Conservation (phyloP, 768 basidiomycete genomes). For the Royoungia palumana region DNA sequence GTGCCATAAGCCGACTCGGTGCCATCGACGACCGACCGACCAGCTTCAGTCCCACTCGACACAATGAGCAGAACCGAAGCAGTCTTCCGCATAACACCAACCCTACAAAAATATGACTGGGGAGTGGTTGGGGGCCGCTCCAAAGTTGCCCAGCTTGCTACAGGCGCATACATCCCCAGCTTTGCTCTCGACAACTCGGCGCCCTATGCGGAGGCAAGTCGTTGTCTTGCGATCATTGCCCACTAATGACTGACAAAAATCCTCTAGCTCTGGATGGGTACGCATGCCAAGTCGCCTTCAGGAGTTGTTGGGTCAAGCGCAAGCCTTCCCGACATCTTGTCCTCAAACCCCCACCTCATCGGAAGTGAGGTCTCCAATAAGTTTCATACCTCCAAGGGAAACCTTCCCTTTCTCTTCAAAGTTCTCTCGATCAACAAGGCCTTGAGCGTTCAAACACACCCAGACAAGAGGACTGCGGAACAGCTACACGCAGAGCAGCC, state of each 20-base stretch:
- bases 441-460: conserved; percentile 89
- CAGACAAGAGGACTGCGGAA: conserved; percentile 80
- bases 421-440: conserved; percentile 87
- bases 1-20: too few relatives aligned
- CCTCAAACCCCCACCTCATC: conserved; percentile 64
- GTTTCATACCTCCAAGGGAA: conserved; percentile 56
- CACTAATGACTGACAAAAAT: conserved; percentile 3
- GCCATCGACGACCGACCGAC: too few relatives aligned
- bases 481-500: conserved; percentile 64
- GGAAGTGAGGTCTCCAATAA: conserved; percentile 52
- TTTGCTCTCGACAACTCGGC: conserved; percentile 66
- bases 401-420: conserved; percentile 91
- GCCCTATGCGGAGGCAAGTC: conserved; percentile 89
- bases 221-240: neutral
- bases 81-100: conserved; percentile 81
- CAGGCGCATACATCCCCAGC: conserved; percentile 54
- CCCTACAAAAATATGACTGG: conserved; percentile 92
- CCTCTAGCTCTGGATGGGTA: conserved; percentile 96
- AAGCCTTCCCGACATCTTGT: conserved; percentile 58
- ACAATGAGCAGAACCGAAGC: conserved; percentile 27
- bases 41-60: neutral
- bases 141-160: conserved; percentile 85
- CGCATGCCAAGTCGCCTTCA: conserved; percentile 77
- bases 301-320: conserved; percentile 44
- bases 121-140: conserved; percentile 78